Conservation (phyloP, 192 early-diverging fungal species). For the Allomyces javanicus region DNA sequence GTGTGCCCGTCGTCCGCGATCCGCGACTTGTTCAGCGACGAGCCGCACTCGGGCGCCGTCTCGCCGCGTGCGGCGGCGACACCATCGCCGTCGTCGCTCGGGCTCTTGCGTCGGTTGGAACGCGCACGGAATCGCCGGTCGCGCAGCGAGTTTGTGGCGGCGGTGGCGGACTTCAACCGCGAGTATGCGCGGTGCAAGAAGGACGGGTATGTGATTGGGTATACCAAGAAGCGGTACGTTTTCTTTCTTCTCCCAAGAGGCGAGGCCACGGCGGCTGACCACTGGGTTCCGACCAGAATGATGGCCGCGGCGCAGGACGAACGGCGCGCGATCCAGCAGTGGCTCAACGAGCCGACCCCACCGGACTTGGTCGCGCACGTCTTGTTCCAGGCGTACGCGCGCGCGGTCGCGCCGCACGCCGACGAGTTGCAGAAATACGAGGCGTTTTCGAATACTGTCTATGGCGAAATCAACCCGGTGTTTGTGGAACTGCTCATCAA, state of each 20-base stretch:
- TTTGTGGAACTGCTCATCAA: conserved; percentile 70
- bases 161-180: conserved; percentile 51
- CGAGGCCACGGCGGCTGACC: too few relatives aligned
- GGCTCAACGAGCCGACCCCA: conserved; percentile 17
- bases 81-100: conserved; percentile 10
- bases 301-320: too few relatives aligned
- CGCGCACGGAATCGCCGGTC: conserved; percentile 54
- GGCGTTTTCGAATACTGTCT: conserved; percentile 85
- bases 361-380: conserved; percentile 62
- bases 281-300: too few relatives aligned
- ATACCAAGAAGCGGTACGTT: conserved; percentile 11
- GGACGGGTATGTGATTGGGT: conserved; percentile 5
- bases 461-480: conserved; percentile 77
- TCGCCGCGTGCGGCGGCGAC: too few relatives aligned
- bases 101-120: conserved; percentile 52
- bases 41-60: conserved; percentile 1
- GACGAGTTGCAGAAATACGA: conserved; percentile 56
- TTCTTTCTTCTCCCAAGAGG: too few relatives aligned
- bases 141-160: conserved; percentile 39
- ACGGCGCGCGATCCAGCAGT: conserved; percentile 1
- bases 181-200: conserved; percentile 16
- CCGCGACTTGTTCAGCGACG: conserved; percentile 34
- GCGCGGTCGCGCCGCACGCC: conserved; percentile 60
- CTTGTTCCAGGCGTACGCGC: conserved; percentile 71
- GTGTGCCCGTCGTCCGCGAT: conserved; percentile 17